Evolutionary conservation across 2,329 filamentous ascomycete species (phyloP), one percentile per base, ranked within the genome.

Genomic region (Microcyclospora pomicola): DNA sequence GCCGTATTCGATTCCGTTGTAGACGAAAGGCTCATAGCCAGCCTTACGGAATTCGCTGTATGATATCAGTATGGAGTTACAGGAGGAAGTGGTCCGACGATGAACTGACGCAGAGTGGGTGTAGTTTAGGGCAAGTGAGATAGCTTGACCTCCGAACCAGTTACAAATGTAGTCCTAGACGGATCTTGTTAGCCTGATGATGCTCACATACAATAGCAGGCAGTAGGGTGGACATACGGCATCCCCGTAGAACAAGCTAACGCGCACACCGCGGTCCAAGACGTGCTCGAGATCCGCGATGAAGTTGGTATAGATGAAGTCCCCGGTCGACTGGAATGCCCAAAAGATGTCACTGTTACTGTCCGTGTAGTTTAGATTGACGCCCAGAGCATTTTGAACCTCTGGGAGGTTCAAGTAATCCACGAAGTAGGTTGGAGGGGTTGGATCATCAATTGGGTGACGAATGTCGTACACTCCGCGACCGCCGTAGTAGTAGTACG

Each of bases 391-490:
- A 14, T 69, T 53, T 43, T 75, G 71, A 1, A 82, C 65, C 5
- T 55, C 46, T 9, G 67, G 65, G 33, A 70, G 67, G 51, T 81
- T 80, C 37, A 87, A 66, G 55, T 80, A 84, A 30, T 76, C 68
- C 14, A 66, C 48, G 54, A 78, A 80, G 37, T 71, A 73, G 28
- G 59, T 60, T 1, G 75, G 67, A 2, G 81, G 80, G 39, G 77
- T 79, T 0, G 78, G 72, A 49, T 81, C 63, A 6, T 62, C 40
- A 35, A 49, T 58, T 0, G 67, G 64, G 31, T 75, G 69, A 7
- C 74, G 65, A 39, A 80, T 71, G 42, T 80, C 76, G 49, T 80
- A 80, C 6, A 64, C 58, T 36, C 74, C 73, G 15, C 73, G 65
- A 4, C 67, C 68, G 35, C 60, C 59, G 42, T 69, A 71, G 30